Evolutionary conservation across 2,329 filamentous ascomycete genomes (phyloP), one percentile per base, ranked within the genome.

Genomic region (Tympanopsis confertula): DNA sequence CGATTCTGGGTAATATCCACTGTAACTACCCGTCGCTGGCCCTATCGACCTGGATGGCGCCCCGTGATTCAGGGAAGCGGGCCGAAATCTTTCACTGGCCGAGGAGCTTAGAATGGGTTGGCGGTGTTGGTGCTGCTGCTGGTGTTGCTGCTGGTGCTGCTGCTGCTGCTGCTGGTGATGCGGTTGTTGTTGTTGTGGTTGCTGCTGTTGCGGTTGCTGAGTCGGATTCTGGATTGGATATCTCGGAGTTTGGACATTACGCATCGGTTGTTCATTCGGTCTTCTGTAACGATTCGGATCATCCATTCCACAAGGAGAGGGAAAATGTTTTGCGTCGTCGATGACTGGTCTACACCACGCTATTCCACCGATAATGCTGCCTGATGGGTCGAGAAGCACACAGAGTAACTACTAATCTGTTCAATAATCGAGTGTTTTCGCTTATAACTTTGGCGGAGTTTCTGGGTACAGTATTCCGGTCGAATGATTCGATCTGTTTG

Each of bases 1-100:
- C 14, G 68, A 57, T 45, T 76, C 72, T 45, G 69, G 65, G 47
- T 79, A 78, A 55, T 78, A 79, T 35, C 62, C 65, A 51, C 65
- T 66, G 59, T 68, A 79, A 57, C 58, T 72, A 57, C 63, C 71
- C 70, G 74, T 65, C 38, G 63, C 63, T 52, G 68, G 58, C 13
- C 45, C 37, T 35, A 46, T 41, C 43, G 58, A 51, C 41, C 63
- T 57, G 32, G 68, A 56, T 5, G 69, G 59, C 29, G 71, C 66
- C 22, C 22, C 22, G 7, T 65, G 61, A 49, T 58, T 68, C 40
- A 73, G 52, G 37, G 70, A 61, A 36, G 68, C 56, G 38, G 69
- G 60, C 38, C 71, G 57, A 48, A 62, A 68, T 47, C 65, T 58
- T 19, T 66, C 64, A n/a, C n/a, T n/a, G 19, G 50, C 36, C 13